Conservation (phyloP, 768 basidiomycete genomes). For the Amylocystis lapponica region DNA sequence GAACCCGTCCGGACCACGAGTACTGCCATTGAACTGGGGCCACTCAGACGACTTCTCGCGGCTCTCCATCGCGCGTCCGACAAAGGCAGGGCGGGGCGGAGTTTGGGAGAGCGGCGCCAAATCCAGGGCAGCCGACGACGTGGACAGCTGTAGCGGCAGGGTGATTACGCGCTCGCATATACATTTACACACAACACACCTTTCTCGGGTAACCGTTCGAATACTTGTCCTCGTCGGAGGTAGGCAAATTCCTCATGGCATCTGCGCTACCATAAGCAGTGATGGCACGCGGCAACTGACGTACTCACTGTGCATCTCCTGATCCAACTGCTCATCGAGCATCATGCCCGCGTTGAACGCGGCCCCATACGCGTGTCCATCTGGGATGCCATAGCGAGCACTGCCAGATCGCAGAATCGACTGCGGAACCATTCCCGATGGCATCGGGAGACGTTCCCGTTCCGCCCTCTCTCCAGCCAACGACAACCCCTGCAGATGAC, state of each 20-base stretch:
- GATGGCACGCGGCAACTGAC: constrained; percentile 6
- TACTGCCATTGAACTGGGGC: constrained; percentile 77
- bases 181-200: constrained; percentile 33
- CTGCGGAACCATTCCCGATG: constrained; percentile 23
- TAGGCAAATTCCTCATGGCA: constrained; percentile 83
- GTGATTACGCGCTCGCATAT: constrained; percentile 3
- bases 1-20: constrained; percentile 56
- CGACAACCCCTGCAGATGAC: constrained; percentile 68
- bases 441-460: constrained; percentile 22
- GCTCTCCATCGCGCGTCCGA: constrained; percentile 46
- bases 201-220: constrained; percentile 55
- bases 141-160: constrained; percentile 52
- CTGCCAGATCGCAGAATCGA: constrained; percentile 48
- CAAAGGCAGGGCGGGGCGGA: constrained; percentile 58
- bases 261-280: constrained; percentile 37
- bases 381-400: constrained; percentile 51
- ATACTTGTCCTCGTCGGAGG: constrained; percentile 87
- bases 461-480: constrained; percentile 60
- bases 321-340: constrained; percentile 88
- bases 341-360: constrained; percentile 83
- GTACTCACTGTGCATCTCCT: constrained; percentile 87
- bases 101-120: constrained; percentile 86
- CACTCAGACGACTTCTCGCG: constrained; percentile 84
- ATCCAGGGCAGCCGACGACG: constrained; percentile 89
- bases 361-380: constrained; percentile 52